phyloP scores from a whole-genome alignment of 2,329 filamentous ascomycete genomes.

The Stachybotrys elegans region DNA sequence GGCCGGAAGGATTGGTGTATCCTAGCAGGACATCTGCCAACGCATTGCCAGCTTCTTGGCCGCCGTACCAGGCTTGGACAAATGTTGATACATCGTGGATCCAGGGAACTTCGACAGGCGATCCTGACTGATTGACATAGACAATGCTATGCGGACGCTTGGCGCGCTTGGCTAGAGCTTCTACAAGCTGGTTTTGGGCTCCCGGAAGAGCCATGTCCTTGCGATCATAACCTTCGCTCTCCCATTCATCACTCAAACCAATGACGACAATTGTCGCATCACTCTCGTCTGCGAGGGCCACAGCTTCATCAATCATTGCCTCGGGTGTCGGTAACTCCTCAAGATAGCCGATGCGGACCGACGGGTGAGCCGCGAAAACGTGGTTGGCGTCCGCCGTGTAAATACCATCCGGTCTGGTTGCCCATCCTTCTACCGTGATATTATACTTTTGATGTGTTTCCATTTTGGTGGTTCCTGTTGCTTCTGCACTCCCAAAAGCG shows the following conservation, averaged over 20 bases:
- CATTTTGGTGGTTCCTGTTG: background rate
- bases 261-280: conserved; percentile 8
- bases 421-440: conserved; percentile 3
- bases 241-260: conserved; percentile 11
- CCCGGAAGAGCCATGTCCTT: conserved; percentile 9
- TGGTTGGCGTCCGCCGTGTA: background rate
- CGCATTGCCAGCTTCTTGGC: conserved; percentile 19
- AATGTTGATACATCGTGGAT: conserved; percentile 24
- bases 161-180: background rate
- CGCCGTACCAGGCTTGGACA: conserved; percentile 21
- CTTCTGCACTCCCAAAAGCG: conserved; percentile 7
- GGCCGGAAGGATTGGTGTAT: conserved; percentile 35
- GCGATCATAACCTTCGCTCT: conserved; percentile 12
- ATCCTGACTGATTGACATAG: conserved; percentile 14
- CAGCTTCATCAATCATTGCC: conserved; percentile 6
- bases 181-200: conserved; percentile 5
- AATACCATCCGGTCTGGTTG: background rate
- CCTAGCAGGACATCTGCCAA: conserved; percentile 20
- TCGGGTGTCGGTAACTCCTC: conserved; percentile 3
- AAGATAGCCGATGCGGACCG: conserved; percentile 9
- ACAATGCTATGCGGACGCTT: conserved; percentile 6
- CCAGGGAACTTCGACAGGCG: conserved; percentile 29
- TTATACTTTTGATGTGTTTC: background rate
- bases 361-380: conserved; percentile 8
- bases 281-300: conserved; percentile 7